Base-by-base conservation (phyloP, 331 rosid species). In the Acacia concinna region DNA sequence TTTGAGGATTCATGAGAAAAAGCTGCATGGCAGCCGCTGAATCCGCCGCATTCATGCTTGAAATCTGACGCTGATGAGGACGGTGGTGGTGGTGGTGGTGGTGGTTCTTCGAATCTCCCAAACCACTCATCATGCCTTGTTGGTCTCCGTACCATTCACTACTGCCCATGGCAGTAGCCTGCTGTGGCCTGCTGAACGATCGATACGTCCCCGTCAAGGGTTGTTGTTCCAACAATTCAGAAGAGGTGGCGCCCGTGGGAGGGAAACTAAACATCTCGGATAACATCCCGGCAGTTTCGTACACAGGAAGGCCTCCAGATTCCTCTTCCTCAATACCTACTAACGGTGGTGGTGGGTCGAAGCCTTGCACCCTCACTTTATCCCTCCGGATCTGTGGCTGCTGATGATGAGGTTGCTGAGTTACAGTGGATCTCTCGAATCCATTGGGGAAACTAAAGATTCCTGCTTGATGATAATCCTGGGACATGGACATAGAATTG, bases 1-100 rank as follows among this genome's bases (percentile, higher is more conserved):
- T 86, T 5, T 85, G 94, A 30, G 99, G 99, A 60, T 93, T 93
- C 97, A 90, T 93, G 4, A 93, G 84, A 75, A 93, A 96, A 70
- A 93, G 97, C 60, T 96, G 99, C 99, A 96, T 96, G 92, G 99
- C 99, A 8, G 97, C 94, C 1, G 98, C 99, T n/a, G 99, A 88
- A 52, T 91, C 97, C 2, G 92, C 93, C 1, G 90, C 92, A 89
- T 91, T 96, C 32, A 94, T 91, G 68, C 81, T 60, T 44, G 95
- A 72, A 77, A 91, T 90, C 86, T 86, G 96, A 14, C 80, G n/a
- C n/a, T 12, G 67, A 60, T 60, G 37, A 60, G 28, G 88, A 4
- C 84, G 88, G 7, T 83, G 86, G 21, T 74, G 83, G 74, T 81
- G n/a, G n/a, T n/a, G n/a, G n/a, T n/a, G 88, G 7, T 83, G 86